These are phyloP conservation scores for Sistotremastrum suecicum DNA, from an alignment of 768 basidiomycete species.

Conservation along the genomic window DNA sequence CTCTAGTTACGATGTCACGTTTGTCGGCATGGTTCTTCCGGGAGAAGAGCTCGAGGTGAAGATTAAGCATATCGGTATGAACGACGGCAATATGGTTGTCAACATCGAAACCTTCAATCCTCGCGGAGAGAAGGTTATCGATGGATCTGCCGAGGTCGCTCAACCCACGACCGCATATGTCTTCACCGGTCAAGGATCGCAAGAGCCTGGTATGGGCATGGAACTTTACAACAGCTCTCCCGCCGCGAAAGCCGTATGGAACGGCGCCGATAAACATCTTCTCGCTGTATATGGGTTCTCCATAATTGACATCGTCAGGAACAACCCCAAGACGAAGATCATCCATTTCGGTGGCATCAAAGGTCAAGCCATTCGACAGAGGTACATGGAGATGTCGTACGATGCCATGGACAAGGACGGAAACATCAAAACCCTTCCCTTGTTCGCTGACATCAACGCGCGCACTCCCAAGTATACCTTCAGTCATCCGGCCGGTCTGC, in stretches of 20 bases:
- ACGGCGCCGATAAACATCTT: conserved; percentile 86
- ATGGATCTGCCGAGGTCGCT: conserved; percentile 84
- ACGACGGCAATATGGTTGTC: conserved; percentile 85
- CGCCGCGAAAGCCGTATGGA: conserved; percentile 95
- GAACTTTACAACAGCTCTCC: conserved; percentile 88
- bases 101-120: conserved; percentile 76
- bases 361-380: conserved; percentile 92
- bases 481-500: conserved; percentile 85
- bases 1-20: conserved; percentile 77
- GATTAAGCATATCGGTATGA: conserved; percentile 84
- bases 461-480: conserved; percentile 96
- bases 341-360: conserved; percentile 76
- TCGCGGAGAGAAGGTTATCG: conserved; percentile 80
- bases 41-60: conserved; percentile 76
- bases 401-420: conserved; percentile 58
- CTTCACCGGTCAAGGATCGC: conserved; percentile 97
- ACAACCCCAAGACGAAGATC: conserved; percentile 30
- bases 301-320: conserved; percentile 32
- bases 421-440: conserved; percentile 86
- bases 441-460: conserved; percentile 90
- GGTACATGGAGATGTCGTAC: conserved; percentile 99
- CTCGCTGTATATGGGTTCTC: conserved; percentile 50
- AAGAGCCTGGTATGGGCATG: conserved; percentile 99
- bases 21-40: conserved; percentile 94
- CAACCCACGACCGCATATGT: conserved; percentile 91